A percentile compares a stretch with the other conserved stretches of the same genome.
Conservation (phyloP, 2,329 filamentous ascomycete genomes). For the Pseudogymnoascus sp. region DNA sequence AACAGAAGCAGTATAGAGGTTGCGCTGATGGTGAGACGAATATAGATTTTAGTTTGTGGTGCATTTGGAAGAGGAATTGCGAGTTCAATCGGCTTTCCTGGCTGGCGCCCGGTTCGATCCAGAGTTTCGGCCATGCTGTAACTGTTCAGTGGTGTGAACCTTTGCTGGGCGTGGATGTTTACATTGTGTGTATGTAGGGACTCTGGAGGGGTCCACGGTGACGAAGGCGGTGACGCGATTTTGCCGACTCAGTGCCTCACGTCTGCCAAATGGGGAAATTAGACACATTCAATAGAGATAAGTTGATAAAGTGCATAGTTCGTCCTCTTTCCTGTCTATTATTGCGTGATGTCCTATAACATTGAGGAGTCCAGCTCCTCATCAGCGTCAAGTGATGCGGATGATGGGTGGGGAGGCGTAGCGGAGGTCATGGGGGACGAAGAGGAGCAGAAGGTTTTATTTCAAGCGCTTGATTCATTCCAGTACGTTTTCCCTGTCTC, state of each 20-base stretch:
- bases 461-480: constrained; percentile 80
- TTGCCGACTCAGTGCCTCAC: background rate
- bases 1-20: constrained; percentile 54
- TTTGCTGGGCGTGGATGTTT: background rate
- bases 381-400: background rate
- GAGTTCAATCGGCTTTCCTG: constrained; percentile 32
- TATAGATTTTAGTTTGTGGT: constrained; percentile 51
- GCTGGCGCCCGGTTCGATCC: background rate
- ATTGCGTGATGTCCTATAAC: background rate
- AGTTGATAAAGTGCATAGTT: constrained; percentile 1
- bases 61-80: constrained; percentile 53
- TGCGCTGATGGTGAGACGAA: constrained; percentile 49
- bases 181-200: background rate
- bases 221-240: constrained; percentile 4
- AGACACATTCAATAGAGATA: background rate
- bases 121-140: background rate
- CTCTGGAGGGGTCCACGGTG: background rate
- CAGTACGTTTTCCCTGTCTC: constrained; percentile 48
- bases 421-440: constrained; percentile 50
- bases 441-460: constrained; percentile 73
- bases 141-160: background rate
- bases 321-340: background rate
- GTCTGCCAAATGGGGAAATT: background rate
- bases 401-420: background rate
- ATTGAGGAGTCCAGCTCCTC: constrained; percentile 3